Evolutionary conservation across 257 asterid genomes (phyloP), one percentile per base, ranked within the genome.

Genomic region (Rubia yunnanensis): DNA sequence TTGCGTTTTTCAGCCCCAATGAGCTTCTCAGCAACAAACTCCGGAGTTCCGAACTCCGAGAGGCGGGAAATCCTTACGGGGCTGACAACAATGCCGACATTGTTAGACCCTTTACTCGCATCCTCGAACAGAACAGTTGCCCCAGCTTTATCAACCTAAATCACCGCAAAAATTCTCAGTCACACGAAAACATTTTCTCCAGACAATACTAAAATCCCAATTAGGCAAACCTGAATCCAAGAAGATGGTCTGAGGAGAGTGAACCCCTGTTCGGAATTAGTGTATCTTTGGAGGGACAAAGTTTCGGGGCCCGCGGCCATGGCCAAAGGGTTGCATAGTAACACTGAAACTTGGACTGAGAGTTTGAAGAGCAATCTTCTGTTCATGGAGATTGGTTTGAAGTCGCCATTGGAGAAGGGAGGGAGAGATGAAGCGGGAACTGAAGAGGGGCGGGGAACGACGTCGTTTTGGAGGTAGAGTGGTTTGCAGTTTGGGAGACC

Each of bases 61-160:
- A 87, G 88, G 69, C 74, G 79, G 30, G 85, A 81, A 72, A 92
- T 87, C 64, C 85, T 77, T 60, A 87, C 89, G 20, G 98, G 98
- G 74, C 61, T 79, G 70, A 92, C 96, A 49, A 92, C 96, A 5
- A 89, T 94, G 24, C 98, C 98, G 4, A 85, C 69, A 82, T 72
- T 92, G 78, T 92, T 92, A 27, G 86, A 78, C 74, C 90, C 89
- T 79, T 81, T 74, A 56, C 35, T 76, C 58, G 79, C 38, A 49
- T 89, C 96, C 79, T 85, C 96, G 65, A 92, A 92, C 64, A 92
- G 64, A 59, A 66, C 92, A 58, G 89, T 85, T 24, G 96, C 96
- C 68, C 98, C 98, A 23, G 96, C 95, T 80, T 89, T 92, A 28
- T 92, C 96, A 49, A 92, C 96, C 96, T 89, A 73, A 48, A 67